A percentile compares a stretch with the other conserved stretches of the same genome.
These are phyloP conservation scores for Kodamaea sagamina DNA, from an alignment of 805 yeast species.

Conservation along the genomic window DNA sequence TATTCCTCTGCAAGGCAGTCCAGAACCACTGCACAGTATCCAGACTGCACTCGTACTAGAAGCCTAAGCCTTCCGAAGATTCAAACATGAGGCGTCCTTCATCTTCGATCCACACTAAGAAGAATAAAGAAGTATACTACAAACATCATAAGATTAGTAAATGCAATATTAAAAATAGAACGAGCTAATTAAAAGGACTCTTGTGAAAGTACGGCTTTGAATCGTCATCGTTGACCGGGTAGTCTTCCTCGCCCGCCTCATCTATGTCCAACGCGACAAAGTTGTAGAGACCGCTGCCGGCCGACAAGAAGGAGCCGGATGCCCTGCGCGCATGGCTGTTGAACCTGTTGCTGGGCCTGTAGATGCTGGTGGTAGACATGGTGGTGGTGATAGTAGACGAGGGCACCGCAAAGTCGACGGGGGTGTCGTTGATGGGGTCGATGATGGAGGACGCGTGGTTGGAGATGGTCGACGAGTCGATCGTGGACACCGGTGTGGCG, in stretches of 20 bases:
- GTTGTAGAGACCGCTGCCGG: slow-evolving; percentile 25
- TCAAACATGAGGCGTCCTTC: no score
- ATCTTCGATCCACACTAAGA: no score
- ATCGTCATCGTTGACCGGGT: slow-evolving; percentile 11
- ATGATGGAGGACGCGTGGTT: slow-evolving; percentile 23
- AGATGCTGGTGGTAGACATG: slow-evolving; percentile 6
- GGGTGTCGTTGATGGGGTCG: slow-evolving; percentile 43
- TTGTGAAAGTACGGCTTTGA: slow-evolving; percentile 14
- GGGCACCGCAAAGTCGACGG: slow-evolving; percentile 39
- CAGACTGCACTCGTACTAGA: no score
- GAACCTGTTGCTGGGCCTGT: slow-evolving; percentile 13
- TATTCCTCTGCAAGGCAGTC: no score
- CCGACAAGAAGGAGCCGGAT: slow-evolving; percentile 25
- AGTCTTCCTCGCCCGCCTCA: slow-evolving; percentile 25
- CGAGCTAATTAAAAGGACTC: slow-evolving; percentile 15
- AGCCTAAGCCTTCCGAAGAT: no score
- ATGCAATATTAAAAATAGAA: slow-evolving; percentile 7
- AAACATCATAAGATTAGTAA: neutral
- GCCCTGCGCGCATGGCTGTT: slow-evolving; percentile 20
- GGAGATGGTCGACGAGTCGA: slow-evolving; percentile 22
- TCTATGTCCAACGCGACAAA: slow-evolving; percentile 24
- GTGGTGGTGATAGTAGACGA: slow-evolving; percentile 6
- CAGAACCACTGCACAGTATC: no score
- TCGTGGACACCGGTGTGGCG: slow-evolving; percentile 31
- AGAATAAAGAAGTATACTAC: no score